Conservation (phyloP, 371 early-diverging fungal species). For the Mucor indicus region DNA sequence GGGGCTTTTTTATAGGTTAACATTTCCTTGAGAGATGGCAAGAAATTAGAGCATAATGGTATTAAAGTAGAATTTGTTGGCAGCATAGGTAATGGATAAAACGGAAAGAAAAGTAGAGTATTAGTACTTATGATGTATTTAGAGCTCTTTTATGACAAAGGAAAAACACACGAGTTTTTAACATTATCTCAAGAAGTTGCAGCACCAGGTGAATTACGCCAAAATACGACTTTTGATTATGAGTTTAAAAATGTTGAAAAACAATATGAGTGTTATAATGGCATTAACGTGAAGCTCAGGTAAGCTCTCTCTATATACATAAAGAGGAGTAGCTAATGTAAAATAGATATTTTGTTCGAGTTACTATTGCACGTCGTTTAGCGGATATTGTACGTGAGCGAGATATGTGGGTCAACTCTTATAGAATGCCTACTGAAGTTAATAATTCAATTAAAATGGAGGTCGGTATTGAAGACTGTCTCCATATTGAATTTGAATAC, state of each 20-base stretch:
- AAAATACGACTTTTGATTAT: constrained; percentile 75
- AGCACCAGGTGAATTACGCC: constrained; percentile 81
- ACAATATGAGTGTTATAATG: constrained; percentile 87
- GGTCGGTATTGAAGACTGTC: constrained; percentile 93
- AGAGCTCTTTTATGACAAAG: constrained; percentile 94
- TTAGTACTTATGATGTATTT: neutral
- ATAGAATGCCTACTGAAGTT: constrained; percentile 80
- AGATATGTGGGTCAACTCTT: constrained; percentile 91
- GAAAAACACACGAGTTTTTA: constrained; percentile 92
- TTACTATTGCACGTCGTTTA: constrained; percentile 76
- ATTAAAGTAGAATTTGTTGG: constrained; percentile 98
- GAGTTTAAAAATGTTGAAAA: constrained; percentile 93
- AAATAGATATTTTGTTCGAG: constrained; percentile 81
- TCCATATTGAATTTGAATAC: constrained; percentile 95
- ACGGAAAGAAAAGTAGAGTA: neutral
- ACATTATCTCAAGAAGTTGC: constrained; percentile 86
- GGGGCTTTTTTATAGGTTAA: too few relatives aligned
- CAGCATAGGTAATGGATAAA: constrained; percentile 69
- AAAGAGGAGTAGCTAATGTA: neutral
- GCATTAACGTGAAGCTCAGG: constrained; percentile 88
- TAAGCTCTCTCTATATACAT: constrained; percentile 18
- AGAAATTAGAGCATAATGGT: constrained; percentile 93
- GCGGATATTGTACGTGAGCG: constrained; percentile 70
- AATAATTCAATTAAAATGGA: constrained; percentile 94
- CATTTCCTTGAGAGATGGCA: constrained; percentile 86